Conservation (phyloP, 176 grass and related monocot genomes). For the Microstegium vimineum region DNA sequence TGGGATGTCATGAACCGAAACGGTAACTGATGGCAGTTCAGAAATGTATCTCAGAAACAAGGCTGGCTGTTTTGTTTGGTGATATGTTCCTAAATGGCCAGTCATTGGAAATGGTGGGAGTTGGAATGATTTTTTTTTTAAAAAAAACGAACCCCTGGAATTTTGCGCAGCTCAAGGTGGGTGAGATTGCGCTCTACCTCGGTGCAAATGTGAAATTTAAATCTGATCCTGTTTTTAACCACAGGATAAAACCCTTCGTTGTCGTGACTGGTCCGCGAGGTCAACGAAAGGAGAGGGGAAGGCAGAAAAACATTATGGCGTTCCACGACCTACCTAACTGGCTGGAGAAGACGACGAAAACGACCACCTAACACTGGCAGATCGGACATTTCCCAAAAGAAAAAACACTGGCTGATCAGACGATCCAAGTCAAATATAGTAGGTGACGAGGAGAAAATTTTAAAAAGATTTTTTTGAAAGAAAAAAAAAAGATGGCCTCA, state of each 20-base stretch:
- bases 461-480: no score
- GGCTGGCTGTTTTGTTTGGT: not conserved
- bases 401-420: not conserved
- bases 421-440: not conserved
- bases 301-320: not conserved
- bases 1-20: not conserved
- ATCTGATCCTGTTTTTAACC: not conserved
- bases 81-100: not conserved
- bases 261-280: not conserved
- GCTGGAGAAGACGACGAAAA: slow-evolving; percentile 1
- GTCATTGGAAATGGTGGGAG: not conserved
- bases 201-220: not conserved
- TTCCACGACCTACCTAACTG: not conserved
- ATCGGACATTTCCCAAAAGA: no score
- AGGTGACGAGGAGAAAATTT: not conserved
- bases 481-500: not conserved
- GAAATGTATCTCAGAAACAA: not conserved
- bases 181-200: not conserved
- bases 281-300: not conserved
- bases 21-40: not conserved
- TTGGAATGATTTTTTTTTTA: not conserved
- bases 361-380: not conserved
- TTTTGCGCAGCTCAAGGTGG: not conserved
- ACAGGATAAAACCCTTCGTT: not conserved
- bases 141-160: not conserved